These are phyloP conservation scores for Tricholomella constricta DNA, from an alignment of 768 basidiomycete genomes.

Conservation along the genomic window DNA sequence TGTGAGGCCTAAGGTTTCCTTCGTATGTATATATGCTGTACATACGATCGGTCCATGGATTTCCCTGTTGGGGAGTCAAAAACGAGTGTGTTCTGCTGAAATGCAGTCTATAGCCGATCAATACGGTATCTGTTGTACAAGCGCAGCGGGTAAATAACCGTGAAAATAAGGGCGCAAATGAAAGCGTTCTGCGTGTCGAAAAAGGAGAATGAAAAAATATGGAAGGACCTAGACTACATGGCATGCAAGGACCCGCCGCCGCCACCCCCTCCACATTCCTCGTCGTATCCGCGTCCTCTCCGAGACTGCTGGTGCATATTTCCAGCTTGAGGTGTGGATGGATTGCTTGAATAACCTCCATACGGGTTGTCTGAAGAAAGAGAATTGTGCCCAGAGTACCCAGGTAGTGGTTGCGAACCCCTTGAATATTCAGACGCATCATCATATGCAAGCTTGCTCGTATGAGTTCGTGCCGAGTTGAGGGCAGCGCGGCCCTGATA, in stretches of 20 bases:
- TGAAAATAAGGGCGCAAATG: slow-evolving; percentile 2
- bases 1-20: no score
- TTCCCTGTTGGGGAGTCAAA: no score
- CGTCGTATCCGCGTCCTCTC: slow-evolving; percentile 33
- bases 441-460: slow-evolving; percentile 32
- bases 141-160: slow-evolving; percentile 4
- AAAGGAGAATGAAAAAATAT: slow-evolving; percentile 15
- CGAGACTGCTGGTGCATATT: slow-evolving; percentile 18
- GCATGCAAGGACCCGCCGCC: slow-evolving; percentile 29
- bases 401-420: slow-evolving; percentile 4
- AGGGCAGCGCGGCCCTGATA: slow-evolving; percentile 54
- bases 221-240: slow-evolving; percentile 28
- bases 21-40: not conserved
- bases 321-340: slow-evolving; percentile 15
- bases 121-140: slow-evolving; percentile 23
- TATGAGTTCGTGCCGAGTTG: slow-evolving; percentile 19
- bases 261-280: slow-evolving; percentile 27
- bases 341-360: slow-evolving; percentile 21
- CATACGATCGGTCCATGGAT: not conserved
- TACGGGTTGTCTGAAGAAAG: slow-evolving; percentile 15
- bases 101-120: slow-evolving; percentile 10
- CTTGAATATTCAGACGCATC: slow-evolving; percentile 20
- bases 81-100: not conserved
- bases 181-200: not conserved
- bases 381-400: slow-evolving; percentile 3